Base-by-base conservation (phyloP, 768 basidiomycete species). In the Lactifluus pinguis region DNA sequence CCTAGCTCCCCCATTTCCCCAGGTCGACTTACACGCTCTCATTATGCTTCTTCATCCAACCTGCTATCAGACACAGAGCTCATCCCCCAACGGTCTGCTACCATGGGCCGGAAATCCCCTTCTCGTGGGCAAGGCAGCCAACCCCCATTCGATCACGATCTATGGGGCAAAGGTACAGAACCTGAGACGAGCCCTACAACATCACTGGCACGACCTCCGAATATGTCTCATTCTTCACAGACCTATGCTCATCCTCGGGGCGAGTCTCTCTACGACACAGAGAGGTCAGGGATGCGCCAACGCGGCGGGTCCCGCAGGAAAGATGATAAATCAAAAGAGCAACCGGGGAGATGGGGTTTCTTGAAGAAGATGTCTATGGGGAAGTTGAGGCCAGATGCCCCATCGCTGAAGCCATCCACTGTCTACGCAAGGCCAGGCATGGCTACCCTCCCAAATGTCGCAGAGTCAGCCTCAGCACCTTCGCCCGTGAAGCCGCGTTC, bases 331-430 rank as follows among this genome's bases (percentile, higher is more conserved):
- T 56, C 61, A 29, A 70, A 74, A 53, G 74, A 75, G 67, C 87
- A 89, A 71, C 75, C 76, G 42, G 84, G 85, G 55, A 85, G 90
- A 58, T 95, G 95, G 94, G 93, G 94, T 4, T 95, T 98, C 76
- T 76, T 98, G 61, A 92, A 94, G 76, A 98, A 98, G 76, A 97
- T 98, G 93, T 95, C 93, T 6, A 95, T 95, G 92, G 87, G 92
- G 14, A 92, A 89, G 72, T 87, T 95, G 76, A 84, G 83, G 67
- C 65, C 75, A n/a, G 89, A 91, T 50, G 72, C 79, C 15, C 79
- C 84, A 32, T 68, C 62, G 3, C 32, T 61, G 3, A 50, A 57
- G 15, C 51, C 48, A 49, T 68, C 78, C 6, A 74, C 79, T 32
- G 71, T 75, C 10, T 65, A 75, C 73, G 66, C 72, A 66, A 66